These are phyloP conservation scores for Dioszegia crocea DNA, from an alignment of 768 basidiomycete genomes.

Conservation along the genomic window DNA sequence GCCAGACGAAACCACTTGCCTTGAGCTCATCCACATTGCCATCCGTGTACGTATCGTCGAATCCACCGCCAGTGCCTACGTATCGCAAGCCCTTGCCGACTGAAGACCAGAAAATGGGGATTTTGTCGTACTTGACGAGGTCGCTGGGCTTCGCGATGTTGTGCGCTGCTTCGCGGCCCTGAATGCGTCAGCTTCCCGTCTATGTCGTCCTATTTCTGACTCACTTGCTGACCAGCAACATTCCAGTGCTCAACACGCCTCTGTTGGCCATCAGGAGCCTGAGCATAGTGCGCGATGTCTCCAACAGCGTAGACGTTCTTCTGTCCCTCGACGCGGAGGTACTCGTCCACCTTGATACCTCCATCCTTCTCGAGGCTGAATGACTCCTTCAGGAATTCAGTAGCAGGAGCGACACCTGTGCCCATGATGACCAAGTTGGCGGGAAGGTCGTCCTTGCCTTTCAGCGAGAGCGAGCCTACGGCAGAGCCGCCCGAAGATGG, in stretches of 20 bases:
- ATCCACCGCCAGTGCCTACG: slow-evolving; percentile 64
- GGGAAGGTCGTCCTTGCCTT: slow-evolving; percentile 60
- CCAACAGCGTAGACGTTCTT: slow-evolving; percentile 53
- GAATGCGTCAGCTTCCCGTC: neutral
- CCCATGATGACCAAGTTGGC: slow-evolving; percentile 80
- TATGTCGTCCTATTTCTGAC: neutral
- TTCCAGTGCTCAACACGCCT: slow-evolving; percentile 90
- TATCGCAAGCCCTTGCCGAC: slow-evolving; percentile 77
- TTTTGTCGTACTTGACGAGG: slow-evolving; percentile 59
- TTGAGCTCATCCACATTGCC: slow-evolving; percentile 72
- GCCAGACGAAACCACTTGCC: slow-evolving; percentile 53
- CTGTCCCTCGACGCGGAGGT: slow-evolving; percentile 58
- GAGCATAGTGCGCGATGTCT: slow-evolving; percentile 77
- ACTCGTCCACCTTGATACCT: slow-evolving; percentile 71
- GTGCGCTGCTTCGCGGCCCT: slow-evolving; percentile 73
- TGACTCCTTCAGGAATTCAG: slow-evolving; percentile 68
- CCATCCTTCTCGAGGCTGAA: slow-evolving; percentile 65
- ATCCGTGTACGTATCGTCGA: slow-evolving; percentile 72
- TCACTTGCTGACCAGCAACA: slow-evolving; percentile 71
- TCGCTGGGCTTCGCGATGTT: slow-evolving; percentile 59
- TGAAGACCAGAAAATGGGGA: slow-evolving; percentile 87
- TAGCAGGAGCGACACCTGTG: slow-evolving; percentile 79
- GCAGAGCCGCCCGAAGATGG: slow-evolving; percentile 50
- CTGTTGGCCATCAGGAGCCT: slow-evolving; percentile 62
- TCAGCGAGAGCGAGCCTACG: slow-evolving; percentile 64